These are phyloP conservation scores for Cryptosporidium baileyi DNA, from an alignment of 169 alveolate species.

Conservation along the genomic window DNA sequence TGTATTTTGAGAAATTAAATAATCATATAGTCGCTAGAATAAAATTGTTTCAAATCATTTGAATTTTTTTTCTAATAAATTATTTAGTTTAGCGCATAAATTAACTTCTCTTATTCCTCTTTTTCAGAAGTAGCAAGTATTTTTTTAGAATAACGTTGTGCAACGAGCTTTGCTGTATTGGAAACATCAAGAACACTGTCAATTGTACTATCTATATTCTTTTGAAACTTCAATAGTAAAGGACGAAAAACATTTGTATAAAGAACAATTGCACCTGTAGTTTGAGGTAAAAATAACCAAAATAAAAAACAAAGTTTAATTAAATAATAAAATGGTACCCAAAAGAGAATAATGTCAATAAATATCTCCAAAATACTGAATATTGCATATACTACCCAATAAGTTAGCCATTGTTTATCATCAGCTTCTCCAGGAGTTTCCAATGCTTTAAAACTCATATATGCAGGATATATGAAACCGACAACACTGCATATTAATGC, in stretches of 20 bases:
- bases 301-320: slow-evolving; percentile 84
- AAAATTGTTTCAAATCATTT: no score
- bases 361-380: slow-evolving; percentile 84
- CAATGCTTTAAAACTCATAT: slow-evolving; percentile 85
- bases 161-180: slow-evolving; percentile 41
- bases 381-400: slow-evolving; percentile 89
- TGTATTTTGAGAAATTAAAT: no score
- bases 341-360: slow-evolving; percentile 82
- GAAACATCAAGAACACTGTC: slow-evolving; percentile 71
- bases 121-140: slow-evolving; percentile 4
- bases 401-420: slow-evolving; percentile 90
- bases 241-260: slow-evolving; percentile 76
- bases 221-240: slow-evolving; percentile 73
- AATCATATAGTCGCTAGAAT: no score
- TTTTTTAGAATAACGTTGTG: slow-evolving; percentile 41
- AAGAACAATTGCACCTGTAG: slow-evolving; percentile 76
- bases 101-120: no score
- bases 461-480: slow-evolving; percentile 80
- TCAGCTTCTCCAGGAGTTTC: slow-evolving; percentile 82
- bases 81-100: no score
- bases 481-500: slow-evolving; percentile 74
- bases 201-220: slow-evolving; percentile 74
- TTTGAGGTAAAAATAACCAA: slow-evolving; percentile 83
- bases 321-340: slow-evolving; percentile 89
- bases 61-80: no score